A percentile compares a stretch with the other conserved stretches of the same genome.
phyloP scores from a whole-genome alignment of 2,329 filamentous ascomycete species.

The Botrytis galanthina region DNA sequence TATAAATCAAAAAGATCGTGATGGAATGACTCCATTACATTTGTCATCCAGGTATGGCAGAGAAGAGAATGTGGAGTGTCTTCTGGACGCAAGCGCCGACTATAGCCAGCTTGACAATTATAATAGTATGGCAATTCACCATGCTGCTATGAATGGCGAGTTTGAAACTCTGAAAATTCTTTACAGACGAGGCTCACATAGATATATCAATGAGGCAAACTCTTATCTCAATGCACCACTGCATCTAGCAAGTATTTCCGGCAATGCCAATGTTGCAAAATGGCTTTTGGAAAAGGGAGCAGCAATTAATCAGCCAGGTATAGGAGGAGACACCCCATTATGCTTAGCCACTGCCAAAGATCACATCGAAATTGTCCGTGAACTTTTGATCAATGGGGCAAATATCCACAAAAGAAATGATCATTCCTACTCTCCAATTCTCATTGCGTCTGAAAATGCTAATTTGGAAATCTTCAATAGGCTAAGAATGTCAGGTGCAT shows the following conservation, averaged over 20 bases:
- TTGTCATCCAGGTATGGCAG: neutral
- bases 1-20: neutral
- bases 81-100: neutral
- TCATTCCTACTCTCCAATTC: neutral
- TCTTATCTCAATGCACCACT: neutral
- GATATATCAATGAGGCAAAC: neutral
- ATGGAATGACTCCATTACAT: neutral
- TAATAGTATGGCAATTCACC: too few relatives aligned
- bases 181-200: neutral
- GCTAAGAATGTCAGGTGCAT: neutral
- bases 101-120: too few relatives aligned
- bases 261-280: neutral
- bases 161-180: neutral
- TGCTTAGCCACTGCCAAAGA: accelerated
- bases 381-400: neutral
- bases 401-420: neutral
- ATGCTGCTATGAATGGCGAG: too few relatives aligned
- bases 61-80: neutral
- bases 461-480: accelerated
- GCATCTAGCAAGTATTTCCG: neutral
- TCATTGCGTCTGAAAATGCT: too few relatives aligned
- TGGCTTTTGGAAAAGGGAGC: neutral
- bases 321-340: neutral
- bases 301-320: neutral
- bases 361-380: neutral